Conservation (phyloP, 116 monocot species). For the Cymodocea nodosa region DNA sequence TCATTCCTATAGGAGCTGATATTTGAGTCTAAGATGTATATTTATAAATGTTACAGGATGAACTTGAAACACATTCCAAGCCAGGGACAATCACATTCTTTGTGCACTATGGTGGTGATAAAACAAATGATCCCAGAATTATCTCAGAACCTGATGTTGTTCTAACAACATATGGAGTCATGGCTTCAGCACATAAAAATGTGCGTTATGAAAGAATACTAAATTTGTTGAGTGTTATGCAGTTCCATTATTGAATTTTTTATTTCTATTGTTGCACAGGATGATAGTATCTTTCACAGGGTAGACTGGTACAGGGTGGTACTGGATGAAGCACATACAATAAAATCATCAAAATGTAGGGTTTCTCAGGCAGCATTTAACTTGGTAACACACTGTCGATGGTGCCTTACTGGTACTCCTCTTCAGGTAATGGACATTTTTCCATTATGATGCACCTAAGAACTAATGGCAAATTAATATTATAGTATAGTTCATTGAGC, state of each 20-base stretch:
- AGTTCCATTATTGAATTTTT: not conserved
- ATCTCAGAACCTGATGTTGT: constrained; percentile 58
- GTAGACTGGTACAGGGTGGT: constrained; percentile 80
- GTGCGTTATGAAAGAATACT: constrained; percentile 17
- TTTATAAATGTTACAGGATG: constrained; percentile 37
- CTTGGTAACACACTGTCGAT: constrained; percentile 4
- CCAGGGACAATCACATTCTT: constrained; percentile 62
- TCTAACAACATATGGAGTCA: constrained; percentile 79
- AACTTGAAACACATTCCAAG: constrained; percentile 60
- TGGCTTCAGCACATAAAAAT: constrained; percentile 37
- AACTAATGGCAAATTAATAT: no score
- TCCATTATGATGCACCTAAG: no score
- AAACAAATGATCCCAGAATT: constrained; percentile 35
- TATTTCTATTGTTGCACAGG: constrained; percentile 13
- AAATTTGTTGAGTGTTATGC: not conserved
- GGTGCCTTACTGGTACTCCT: no score
- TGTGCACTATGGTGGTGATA: constrained; percentile 85
- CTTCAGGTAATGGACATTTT: no score
- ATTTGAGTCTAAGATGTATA: not conserved
- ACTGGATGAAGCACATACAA: constrained; percentile 84
- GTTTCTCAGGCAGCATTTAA: constrained; percentile 67
- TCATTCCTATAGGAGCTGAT: no score
- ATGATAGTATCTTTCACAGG: constrained; percentile 54
- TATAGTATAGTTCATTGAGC: no score
- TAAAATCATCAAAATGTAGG: constrained; percentile 60